Conservation (phyloP, 2,329 filamentous ascomycete genomes). For the Stachybotrys elegans region DNA sequence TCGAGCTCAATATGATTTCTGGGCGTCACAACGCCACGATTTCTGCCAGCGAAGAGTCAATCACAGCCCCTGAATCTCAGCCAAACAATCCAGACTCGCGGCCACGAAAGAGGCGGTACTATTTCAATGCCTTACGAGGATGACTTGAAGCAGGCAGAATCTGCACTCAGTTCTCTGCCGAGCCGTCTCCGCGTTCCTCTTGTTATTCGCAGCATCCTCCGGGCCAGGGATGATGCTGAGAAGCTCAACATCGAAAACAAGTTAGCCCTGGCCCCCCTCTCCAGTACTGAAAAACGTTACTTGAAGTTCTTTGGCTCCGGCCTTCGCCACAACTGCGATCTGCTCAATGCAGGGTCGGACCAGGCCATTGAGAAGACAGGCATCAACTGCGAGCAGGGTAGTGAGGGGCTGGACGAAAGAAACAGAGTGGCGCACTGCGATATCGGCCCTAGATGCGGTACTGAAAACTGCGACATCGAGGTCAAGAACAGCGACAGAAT, state of each 20-base stretch:
- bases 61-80: neutral
- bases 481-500: neutral
- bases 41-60: neutral
- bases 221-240: neutral
- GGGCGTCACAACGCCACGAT: neutral
- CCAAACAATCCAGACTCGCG: neutral
- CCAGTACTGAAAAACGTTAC: neutral
- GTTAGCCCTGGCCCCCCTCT: neutral
- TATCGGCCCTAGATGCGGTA: neutral
- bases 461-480: neutral
- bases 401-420: neutral
- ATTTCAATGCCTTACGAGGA: neutral
- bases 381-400: neutral
- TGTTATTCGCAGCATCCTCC: neutral
- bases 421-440: neutral
- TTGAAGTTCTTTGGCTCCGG: neutral
- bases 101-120: neutral
- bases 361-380: neutral
- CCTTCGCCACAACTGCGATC: neutral
- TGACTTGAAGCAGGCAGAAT: neutral
- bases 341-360: neutral
- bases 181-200: neutral
- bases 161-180: neutral
- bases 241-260: neutral
- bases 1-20: neutral